Base-by-base conservation (phyloP, 2,329 filamentous ascomycete species). In the Fusarium dimerum region DNA sequence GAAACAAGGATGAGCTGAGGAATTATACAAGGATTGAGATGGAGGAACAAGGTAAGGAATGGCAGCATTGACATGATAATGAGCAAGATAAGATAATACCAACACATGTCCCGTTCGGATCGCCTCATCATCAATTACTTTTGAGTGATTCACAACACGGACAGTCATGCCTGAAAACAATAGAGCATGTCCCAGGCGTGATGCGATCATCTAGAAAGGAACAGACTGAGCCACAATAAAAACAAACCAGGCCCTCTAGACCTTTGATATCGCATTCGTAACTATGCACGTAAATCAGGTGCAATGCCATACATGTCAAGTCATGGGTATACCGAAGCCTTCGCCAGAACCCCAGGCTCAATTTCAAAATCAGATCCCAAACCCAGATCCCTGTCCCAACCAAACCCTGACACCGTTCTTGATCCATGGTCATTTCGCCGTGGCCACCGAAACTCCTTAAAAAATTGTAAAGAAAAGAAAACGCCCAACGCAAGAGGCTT, bases 251-350 rank as follows among this genome's bases (percentile, higher is more conserved):
- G 20, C 20, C 20, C 20, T 26, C 20, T 26, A 26, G 20, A 26
- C 20, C 20, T 48, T 50, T 53, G 38, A 43, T 40, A 56, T 48
- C 45, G 50, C 57, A 32, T 18, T 52, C 40, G 44, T 26, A 56
- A 49, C 45, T 52, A 47, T 52, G 32, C 32, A 10, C 32, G 32
- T 26, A 26, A 26, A 36, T 43, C 13, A 54, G 47, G 52, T 54
- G 55, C 48, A 54, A 48, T 52, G 47, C 50, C 44, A 60, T 62
- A 51, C 57, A 57, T 59, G 56, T 42, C 48, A 59, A 49, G 43
- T 55, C 50, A 51, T 60, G 62, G 62, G 62, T 65, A 65, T 65
- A 42, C 53, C 57, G 57, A 62, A 54, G 47, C 54, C 57, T 49
- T 56, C 38, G 40, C 39, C 52, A 51, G 51, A 54, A 50, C 42